phyloP scores from a whole-genome alignment of 768 basidiomycete genomes.

The Neoboletus subvelutipes region DNA sequence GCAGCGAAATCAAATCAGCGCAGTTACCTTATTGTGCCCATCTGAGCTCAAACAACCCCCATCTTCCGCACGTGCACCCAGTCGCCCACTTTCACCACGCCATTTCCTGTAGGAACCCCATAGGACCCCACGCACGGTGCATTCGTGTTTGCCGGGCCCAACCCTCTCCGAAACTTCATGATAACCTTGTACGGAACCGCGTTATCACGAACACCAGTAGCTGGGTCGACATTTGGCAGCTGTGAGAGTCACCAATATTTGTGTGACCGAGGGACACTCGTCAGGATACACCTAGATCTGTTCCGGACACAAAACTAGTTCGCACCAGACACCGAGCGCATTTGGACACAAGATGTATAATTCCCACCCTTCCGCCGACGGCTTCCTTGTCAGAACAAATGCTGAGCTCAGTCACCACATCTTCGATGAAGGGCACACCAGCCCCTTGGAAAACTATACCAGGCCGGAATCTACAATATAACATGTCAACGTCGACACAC shows the following conservation, averaged over 20 bases:
- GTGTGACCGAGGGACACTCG: background rate
- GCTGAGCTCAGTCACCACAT: constrained; percentile 60
- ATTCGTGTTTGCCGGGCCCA: constrained; percentile 48
- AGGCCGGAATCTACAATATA: constrained; percentile 60
- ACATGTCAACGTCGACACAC: constrained; percentile 3
- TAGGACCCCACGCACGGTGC: constrained; percentile 71
- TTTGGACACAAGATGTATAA: constrained; percentile 60
- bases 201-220: constrained; percentile 63
- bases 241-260: constrained; percentile 31
- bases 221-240: constrained; percentile 72
- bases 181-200: constrained; percentile 76
- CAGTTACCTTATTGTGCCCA: background rate
- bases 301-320: constrained; percentile 23
- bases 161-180: constrained; percentile 66
- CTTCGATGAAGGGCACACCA: constrained; percentile 69
- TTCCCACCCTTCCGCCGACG: constrained; percentile 11
- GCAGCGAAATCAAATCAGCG: background rate
- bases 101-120: constrained; percentile 49
- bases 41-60: constrained; percentile 20
- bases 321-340: constrained; percentile 71
- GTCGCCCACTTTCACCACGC: constrained; percentile 63
- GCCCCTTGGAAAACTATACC: constrained; percentile 69
- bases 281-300: constrained; percentile 5
- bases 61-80: constrained; percentile 48
- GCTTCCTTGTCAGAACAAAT: constrained; percentile 41